Evolutionary conservation across 148 eudicot species (phyloP), one percentile per base, ranked within the genome.

Genomic region (Heliosperma pusillum): DNA sequence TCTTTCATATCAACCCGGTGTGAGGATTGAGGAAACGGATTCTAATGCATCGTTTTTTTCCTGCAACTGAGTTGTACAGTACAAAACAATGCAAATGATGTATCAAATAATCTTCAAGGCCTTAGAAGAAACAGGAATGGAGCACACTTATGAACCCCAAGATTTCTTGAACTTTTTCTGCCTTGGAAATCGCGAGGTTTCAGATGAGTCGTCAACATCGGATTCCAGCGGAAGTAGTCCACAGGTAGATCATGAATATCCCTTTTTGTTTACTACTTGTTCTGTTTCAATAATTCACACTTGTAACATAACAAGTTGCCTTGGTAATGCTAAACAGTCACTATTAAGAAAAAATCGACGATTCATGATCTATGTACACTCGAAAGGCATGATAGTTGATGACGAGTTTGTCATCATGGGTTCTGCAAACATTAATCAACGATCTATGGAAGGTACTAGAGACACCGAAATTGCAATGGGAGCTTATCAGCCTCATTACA

Each of bases 81-180:
- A 86, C 80, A 91, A 89, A 62, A 93, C 97, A 50, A 93, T 93
- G 98, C 95, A 93, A 82, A 93, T 93, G 97, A 93, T 93, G 98
- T 93, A 91, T 74, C 88, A 84, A 56, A 83, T 79, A 5, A 93
- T 93, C 64, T 85, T 87, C 85, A 87, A 93, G 84, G 97, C 97
- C 69, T 82, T 91, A 78, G 84, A 59, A 72, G 93, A 93, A 76
- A 85, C 68, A 42, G 92, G 92, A 20, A 85, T 85, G 56, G 85
- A 93, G 64, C 82, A 86, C 16, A 71, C 72, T 59, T 89, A 87
- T 70, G 88, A 89, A 71, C 96, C 98, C 70, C 93, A 88, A 75
- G 98, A 93, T 75, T 93, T 81, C 79, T 76, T 93, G 62, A 93
- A 89, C 71, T 93, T 90, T 81, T 90, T 90, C 65, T 93, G 97